phyloP scores from a whole-genome alignment of 148 eudicot species.

The Arbutus unedo region DNA sequence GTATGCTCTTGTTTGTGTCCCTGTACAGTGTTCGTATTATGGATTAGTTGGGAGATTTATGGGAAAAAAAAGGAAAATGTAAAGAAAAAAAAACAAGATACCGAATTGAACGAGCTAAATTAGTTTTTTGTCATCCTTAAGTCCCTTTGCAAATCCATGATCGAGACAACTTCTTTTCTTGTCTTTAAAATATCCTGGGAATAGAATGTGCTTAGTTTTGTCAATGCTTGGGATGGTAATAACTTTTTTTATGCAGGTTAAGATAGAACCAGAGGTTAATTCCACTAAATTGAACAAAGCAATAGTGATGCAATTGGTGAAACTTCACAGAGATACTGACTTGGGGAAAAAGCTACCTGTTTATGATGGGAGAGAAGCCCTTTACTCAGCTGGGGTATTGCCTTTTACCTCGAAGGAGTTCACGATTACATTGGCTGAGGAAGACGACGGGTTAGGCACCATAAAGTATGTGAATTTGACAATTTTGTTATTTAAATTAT shows the following conservation, averaged over 20 bases:
- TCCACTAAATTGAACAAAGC: constrained; percentile 57
- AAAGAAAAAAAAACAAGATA: background rate
- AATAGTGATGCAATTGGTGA: constrained; percentile 53
- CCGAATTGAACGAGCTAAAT: background rate
- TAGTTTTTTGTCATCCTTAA: background rate
- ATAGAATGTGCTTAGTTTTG: background rate
- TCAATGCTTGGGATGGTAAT: background rate
- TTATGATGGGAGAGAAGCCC: constrained; percentile 57
- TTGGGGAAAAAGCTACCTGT: constrained; percentile 61
- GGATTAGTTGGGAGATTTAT: background rate
- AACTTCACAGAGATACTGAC: constrained; percentile 49
- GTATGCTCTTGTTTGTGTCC: background rate
- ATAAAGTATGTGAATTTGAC: constrained; percentile 29
- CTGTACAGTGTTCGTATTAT: too few species aligned
- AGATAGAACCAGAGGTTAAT: constrained; percentile 49
- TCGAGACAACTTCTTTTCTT: background rate
- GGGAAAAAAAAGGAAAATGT: background rate
- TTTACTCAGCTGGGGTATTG: constrained; percentile 58
- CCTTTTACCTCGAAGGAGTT: constrained; percentile 59
- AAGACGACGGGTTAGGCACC: constrained; percentile 40
- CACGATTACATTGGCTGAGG: constrained; percentile 36
- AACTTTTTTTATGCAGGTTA: constrained; percentile 39
- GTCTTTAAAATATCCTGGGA: background rate
- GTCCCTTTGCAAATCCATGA: background rate
- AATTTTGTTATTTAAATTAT: background rate